Evolutionary conservation across 2,329 filamentous ascomycete genomes (phyloP).

Genomic region (Aureobasidium sp.): DNA sequence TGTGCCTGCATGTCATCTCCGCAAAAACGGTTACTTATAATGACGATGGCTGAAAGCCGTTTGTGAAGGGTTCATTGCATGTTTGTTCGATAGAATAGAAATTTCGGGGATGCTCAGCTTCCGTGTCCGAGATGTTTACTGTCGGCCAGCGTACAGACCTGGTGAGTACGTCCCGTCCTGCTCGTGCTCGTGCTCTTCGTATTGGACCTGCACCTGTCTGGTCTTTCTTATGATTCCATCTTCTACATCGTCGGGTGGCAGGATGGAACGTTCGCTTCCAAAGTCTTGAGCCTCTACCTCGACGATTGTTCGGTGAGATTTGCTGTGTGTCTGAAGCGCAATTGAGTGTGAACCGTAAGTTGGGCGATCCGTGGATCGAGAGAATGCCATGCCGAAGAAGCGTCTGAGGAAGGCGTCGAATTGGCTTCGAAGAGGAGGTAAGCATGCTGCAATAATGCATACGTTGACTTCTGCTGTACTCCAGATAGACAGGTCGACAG

Average conservation of each 20-base stretch:
- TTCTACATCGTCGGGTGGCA: slow-evolving; percentile 1
- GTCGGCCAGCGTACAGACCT: neutral
- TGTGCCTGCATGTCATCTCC: neutral
- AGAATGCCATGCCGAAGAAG: slow-evolving; percentile 11
- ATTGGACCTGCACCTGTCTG: slow-evolving; percentile 4
- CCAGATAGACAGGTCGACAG: slow-evolving; percentile 17
- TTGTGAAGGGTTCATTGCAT: neutral
- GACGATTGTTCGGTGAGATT: neutral
- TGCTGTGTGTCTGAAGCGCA: neutral
- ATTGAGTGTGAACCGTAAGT: slow-evolving; percentile 1
- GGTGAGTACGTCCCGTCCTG: neutral
- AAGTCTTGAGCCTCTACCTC: neutral
- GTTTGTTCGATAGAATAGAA: neutral
- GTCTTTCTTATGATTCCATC: slow-evolving; percentile 4
- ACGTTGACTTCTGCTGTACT: slow-evolving; percentile 16
- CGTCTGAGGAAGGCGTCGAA: slow-evolving; percentile 15
- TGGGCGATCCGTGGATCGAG: neutral
- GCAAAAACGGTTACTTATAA: neutral
- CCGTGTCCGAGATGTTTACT: neutral
- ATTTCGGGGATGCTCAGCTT: neutral
- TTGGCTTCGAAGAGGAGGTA: slow-evolving; percentile 16
- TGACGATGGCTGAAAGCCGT: neutral
- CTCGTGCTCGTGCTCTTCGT: neutral
- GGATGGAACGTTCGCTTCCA: neutral
- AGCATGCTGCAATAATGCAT: slow-evolving; percentile 17